These are phyloP conservation scores for Candida ipomoeae DNA, from an alignment of 805 yeast species.

Conservation along the genomic window DNA sequence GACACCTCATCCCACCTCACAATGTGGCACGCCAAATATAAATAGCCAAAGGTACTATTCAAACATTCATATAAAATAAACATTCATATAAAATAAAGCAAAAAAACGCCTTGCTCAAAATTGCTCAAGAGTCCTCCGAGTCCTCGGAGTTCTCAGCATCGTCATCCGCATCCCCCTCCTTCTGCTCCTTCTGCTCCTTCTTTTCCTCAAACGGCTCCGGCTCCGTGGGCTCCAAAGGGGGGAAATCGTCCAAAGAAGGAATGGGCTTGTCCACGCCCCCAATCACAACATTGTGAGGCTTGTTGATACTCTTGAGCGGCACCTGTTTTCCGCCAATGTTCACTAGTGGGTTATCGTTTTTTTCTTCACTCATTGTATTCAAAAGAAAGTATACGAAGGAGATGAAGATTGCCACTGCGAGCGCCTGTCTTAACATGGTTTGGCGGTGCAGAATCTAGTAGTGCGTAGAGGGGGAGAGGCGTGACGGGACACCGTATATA, in stretches of 20 bases:
- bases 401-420: conserved; percentile 10
- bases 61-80: not conserved
- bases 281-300: conserved; percentile 31
- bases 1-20: too few species aligned
- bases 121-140: not conserved
- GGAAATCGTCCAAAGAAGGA: conserved; percentile 15
- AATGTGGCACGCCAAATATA: not conserved
- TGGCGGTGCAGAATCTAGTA: conserved; percentile 8
- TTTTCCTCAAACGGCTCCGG: not conserved
- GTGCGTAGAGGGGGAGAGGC: conserved; percentile 3
- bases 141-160: not conserved
- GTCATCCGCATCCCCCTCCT: too few species aligned
- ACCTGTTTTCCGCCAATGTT: conserved; percentile 36
- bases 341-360: conserved; percentile 18
- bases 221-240: conserved; percentile 17
- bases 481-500: conserved; percentile 2
- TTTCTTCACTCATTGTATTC: conserved; percentile 11
- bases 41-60: not conserved
- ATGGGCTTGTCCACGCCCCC: conserved; percentile 17
- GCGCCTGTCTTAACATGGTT: conserved; percentile 9
- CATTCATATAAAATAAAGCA: not conserved
- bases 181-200: too few species aligned
- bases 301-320: conserved; percentile 34
- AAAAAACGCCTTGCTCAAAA: too few species aligned
- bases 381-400: conserved; percentile 9